Evolutionary conservation across 164 flowering plant genomes (phyloP).

Genomic region (Amborella trichopoda): DNA sequence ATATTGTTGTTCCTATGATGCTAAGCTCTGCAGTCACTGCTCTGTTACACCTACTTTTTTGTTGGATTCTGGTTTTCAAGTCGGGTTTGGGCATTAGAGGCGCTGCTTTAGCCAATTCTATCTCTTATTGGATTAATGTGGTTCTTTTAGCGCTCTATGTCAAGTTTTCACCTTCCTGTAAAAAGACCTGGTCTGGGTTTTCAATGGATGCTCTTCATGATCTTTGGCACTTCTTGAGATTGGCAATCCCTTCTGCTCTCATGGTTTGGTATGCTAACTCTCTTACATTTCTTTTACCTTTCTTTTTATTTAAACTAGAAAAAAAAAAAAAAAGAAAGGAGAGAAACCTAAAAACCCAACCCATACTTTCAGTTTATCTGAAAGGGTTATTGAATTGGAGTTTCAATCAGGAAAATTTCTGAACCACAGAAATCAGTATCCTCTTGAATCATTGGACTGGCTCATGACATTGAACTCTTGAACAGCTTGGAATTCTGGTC

Average conservation of each 20-base stretch:
- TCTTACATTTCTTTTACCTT: no score
- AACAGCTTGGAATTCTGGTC: constrained; percentile 25
- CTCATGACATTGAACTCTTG: no score
- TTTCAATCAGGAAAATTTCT: no score
- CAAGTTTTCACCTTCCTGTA: constrained; percentile 13
- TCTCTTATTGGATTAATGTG: constrained; percentile 19
- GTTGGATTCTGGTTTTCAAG: constrained; percentile 16
- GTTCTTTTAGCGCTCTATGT: constrained; percentile 10
- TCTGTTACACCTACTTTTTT: constrained; percentile 6
- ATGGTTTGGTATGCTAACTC: constrained; percentile 13
- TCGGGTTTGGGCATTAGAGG: constrained; percentile 15
- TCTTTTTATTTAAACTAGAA: no score
- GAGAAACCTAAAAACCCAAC: no score
- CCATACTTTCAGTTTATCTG: no score
- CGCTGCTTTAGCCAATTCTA: constrained; percentile 13
- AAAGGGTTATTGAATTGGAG: no score
- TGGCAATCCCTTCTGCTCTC: constrained; percentile 16
- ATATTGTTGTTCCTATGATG: constrained; percentile 14
- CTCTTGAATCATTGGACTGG: no score
- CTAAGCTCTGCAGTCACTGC: constrained; percentile 12
- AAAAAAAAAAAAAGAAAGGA: no score
- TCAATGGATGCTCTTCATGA: constrained; percentile 11
- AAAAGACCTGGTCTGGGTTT: constrained; percentile 16
- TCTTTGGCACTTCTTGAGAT: constrained; percentile 8
- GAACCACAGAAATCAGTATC: no score